These are phyloP conservation scores for Pseudisothecium myosuroides DNA, from an alignment of 225 moss, liverwort and hornwort genomes.

Conservation along the genomic window DNA sequence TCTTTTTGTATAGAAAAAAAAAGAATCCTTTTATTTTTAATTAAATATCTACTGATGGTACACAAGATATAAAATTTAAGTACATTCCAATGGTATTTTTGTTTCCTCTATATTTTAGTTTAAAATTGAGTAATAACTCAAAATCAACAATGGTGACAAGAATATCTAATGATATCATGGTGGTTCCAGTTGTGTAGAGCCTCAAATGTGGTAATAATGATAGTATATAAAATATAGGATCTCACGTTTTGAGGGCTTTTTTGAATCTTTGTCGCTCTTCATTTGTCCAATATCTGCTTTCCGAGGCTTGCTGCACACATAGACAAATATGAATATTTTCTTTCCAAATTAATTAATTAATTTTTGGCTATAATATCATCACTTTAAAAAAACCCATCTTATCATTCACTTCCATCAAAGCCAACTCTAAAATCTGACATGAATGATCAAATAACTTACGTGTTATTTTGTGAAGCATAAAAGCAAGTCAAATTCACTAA, in stretches of 20 bases:
- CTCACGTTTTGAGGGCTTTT: conserved; percentile 95
- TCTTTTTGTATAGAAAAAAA: accelerated
- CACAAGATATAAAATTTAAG: neutral
- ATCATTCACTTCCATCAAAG: neutral
- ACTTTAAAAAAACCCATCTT: neutral
- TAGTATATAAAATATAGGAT: neutral
- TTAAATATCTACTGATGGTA: neutral
- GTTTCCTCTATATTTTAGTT: neutral
- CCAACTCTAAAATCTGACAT: neutral
- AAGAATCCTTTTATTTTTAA: too few relatives aligned
- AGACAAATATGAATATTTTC: neutral
- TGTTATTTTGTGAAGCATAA: neutral
- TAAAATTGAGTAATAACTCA: neutral
- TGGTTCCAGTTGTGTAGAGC: neutral
- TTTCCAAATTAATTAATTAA: too few relatives aligned
- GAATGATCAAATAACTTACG: neutral
- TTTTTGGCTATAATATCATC: accelerated
- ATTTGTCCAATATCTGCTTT: conserved; percentile 99
- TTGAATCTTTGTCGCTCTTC: conserved; percentile 97
- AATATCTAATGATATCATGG: neutral
- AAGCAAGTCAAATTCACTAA: neutral
- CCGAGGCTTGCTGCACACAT: conserved; percentile 50
- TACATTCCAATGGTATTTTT: too few relatives aligned
- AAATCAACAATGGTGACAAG: neutral
- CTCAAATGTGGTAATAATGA: too few relatives aligned